A percentile compares a stretch with the other conserved stretches of the same genome.
Conservation (phyloP, 2,329 filamentous ascomycete genomes). For the Colletotrichum agaves region DNA sequence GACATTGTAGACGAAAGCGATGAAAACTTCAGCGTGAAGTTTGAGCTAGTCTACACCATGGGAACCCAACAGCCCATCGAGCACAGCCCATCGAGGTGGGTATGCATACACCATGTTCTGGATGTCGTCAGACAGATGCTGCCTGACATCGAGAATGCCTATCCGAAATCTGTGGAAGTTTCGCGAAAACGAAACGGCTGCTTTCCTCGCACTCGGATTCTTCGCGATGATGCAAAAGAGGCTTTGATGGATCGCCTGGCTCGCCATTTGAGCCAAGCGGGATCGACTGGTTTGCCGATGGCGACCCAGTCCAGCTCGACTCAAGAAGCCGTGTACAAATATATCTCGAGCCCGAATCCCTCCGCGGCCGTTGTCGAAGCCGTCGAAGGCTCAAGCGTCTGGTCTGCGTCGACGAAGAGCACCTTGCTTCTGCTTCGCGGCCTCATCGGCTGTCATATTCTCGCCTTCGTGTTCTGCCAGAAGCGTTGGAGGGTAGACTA, state of each 20-base stretch:
- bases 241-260: conserved; percentile 49
- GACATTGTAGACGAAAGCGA: conserved; percentile 75
- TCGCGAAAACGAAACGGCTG: conserved; percentile 42
- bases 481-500: conserved; percentile 76
- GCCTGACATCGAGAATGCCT: conserved; percentile 41
- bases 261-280: conserved; percentile 53
- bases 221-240: conserved; percentile 48
- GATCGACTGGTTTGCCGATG: conserved; percentile 55
- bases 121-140: conserved; percentile 50
- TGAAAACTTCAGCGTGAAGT: conserved; percentile 69
- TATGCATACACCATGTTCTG: conserved; percentile 63
- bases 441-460: conserved; percentile 64
- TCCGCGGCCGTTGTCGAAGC: conserved; percentile 43
- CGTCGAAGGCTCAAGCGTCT: conserved; percentile 52
- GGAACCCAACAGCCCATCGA: conserved; percentile 63
- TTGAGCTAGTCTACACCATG: conserved; percentile 72
- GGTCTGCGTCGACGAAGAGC: conserved; percentile 45
- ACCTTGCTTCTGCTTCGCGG: conserved; percentile 63
- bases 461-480: conserved; percentile 62
- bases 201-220: conserved; percentile 62
- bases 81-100: conserved; percentile 66
- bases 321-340: conserved; percentile 50
- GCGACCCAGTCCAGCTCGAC: conserved; percentile 45
- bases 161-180: conserved; percentile 57
- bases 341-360: conserved; percentile 55